Evolutionary conservation across 1,284 basidiomycete genomes (phyloP).

Genomic region (Boletus mariae): DNA sequence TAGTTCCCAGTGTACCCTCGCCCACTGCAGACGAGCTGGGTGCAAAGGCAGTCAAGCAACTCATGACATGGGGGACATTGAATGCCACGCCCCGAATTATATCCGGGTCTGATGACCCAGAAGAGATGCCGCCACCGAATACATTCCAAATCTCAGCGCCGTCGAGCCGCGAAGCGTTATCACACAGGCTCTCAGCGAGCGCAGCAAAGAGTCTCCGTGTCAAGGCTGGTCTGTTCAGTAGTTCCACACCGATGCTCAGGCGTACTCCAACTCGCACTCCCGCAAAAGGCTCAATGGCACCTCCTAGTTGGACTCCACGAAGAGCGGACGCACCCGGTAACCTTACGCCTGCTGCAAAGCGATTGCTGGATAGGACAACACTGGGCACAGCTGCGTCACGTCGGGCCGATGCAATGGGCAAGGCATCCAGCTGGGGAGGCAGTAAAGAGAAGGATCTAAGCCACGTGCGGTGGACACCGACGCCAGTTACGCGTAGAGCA

Average conservation of each 20-base stretch:
- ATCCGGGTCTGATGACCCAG: conserved; percentile 58
- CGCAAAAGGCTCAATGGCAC: conserved; percentile 52
- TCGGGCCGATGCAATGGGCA: conserved; percentile 68
- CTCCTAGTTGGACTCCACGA: conserved; percentile 67
- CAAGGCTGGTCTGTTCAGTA: conserved; percentile 60
- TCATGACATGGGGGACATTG: conserved; percentile 93
- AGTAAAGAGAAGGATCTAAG: conserved; percentile 57
- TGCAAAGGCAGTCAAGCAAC: conserved; percentile 71
- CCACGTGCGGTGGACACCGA: conserved; percentile 77
- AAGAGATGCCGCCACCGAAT: conserved; percentile 45
- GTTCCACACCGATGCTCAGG: conserved; percentile 37
- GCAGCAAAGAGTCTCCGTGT: conserved; percentile 66
- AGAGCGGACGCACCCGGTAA: conserved; percentile 62
- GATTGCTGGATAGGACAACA: conserved; percentile 69
- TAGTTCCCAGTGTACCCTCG: conserved; percentile 83
- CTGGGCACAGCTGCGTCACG: conserved; percentile 57
- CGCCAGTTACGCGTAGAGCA: conserved; percentile 41
- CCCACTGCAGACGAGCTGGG: conserved; percentile 80
- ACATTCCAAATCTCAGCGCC: conserved; percentile 72
- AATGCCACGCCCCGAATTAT: conserved; percentile 83
- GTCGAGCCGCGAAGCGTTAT: conserved; percentile 72
- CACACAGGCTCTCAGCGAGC: conserved; percentile 70
- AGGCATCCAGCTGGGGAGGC: conserved; percentile 57
- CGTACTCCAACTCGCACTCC: conserved; percentile 32
- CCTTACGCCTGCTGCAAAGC: conserved; percentile 77